Conservation (phyloP, 805 yeast genomes). For the Wickerhamiella qilinensis region DNA sequence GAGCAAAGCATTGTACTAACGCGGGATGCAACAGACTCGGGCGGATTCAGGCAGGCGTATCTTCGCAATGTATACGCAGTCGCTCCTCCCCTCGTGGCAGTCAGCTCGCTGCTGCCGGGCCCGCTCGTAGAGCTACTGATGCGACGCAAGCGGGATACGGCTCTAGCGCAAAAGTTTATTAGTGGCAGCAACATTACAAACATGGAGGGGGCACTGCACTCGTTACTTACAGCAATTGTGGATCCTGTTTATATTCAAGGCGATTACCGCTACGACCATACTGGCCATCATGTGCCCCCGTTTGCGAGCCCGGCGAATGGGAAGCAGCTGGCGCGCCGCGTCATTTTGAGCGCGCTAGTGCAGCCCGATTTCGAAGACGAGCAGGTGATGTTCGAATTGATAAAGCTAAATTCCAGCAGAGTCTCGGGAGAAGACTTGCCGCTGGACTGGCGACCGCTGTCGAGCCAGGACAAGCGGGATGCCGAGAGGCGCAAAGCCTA, state of each 20-base stretch:
- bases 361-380: constrained; percentile 14
- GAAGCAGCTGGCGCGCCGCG: constrained; percentile 5
- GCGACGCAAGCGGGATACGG: constrained; percentile 5
- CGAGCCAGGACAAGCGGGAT: constrained; percentile 2
- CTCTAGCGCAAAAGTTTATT: constrained; percentile 6
- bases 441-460: constrained; percentile 2
- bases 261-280: constrained; percentile 4
- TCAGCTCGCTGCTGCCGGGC: constrained; percentile 3
- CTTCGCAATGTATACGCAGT: background rate
- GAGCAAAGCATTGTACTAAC: background rate
- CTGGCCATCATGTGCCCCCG: constrained; percentile 4
- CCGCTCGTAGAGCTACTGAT: constrained; percentile 7
- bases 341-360: constrained; percentile 11
- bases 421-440: constrained; percentile 4
- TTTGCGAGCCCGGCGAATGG: background rate
- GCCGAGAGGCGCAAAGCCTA: background rate
- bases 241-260: constrained; percentile 8
- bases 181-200: constrained; percentile 8
- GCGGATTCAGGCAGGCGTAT: background rate
- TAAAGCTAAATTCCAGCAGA: constrained; percentile 2
- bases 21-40: background rate
- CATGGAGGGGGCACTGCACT: constrained; percentile 10
- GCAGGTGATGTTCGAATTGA: constrained; percentile 8
- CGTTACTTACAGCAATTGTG: constrained; percentile 11
- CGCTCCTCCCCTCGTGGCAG: constrained; percentile 5